Base-by-base conservation (phyloP, 1,139 yeast genomes). In the Candida smagusa region DNA sequence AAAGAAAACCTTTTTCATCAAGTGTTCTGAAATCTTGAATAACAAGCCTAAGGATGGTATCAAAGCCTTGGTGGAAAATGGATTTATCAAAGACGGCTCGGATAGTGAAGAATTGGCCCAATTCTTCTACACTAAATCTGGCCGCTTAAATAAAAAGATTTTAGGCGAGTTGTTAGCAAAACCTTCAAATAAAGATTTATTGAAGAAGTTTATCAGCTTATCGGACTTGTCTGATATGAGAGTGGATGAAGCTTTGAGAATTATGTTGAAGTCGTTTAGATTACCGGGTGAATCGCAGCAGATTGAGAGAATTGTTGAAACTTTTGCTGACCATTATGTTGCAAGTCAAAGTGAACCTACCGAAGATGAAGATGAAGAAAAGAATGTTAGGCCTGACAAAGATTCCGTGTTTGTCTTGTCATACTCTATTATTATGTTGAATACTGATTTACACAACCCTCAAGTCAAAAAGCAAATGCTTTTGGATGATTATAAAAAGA, bases 241-340 rank as follows among this genome's bases (percentile, higher is more conserved):
- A 51, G 89, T 94, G 2, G 98, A 94, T 59, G 97, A 92, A 59
- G 97, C 97, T 0, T 68, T 94, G 41, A 74, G 99, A 50, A 74
- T 87, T 37, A 61, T 94, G 44, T 69, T 94, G 48, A 84, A 87
- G 38, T 76, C 86, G 11, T 92, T 94, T 56, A 77, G 99, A 59
- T 72, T 94, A 39, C 98, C 98, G 0, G 99, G 99, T 36, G 99
- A 94, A 61, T 83, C 97, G 0, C 97, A 89, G 54, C 96, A 88
- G 57, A 92, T 94, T 57, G 97, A 90, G 58, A 76, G 96, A 53
- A 78, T 92, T 12, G 86, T 94, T 30, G 97, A 90, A 53, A 72
- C 79, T 13, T 92, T 94, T 62, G 90, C 96, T 4, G 82, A 79
- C 33, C 78, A 84, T 46, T 94, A 88, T 59, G 85, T 85, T 6